A percentile compares a stretch with the other conserved stretches of the same genome.
These are phyloP conservation scores for Rhizopus microsporus DNA, from an alignment of 371 early-diverging fungal genomes.

Conservation along the genomic window DNA sequence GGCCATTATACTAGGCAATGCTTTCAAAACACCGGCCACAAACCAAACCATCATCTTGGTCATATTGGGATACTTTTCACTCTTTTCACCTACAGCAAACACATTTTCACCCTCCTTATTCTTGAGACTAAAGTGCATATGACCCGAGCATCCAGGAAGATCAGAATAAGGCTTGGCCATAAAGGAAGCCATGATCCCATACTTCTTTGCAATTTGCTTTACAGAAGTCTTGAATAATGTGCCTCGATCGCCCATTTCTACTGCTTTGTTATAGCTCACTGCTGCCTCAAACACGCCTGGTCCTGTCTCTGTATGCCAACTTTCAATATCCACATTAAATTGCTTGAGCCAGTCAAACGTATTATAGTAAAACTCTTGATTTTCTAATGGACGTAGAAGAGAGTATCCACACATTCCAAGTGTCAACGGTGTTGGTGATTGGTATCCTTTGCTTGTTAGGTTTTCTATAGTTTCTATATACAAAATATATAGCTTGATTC, in stretches of 20 bases:
- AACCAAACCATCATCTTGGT: constrained; percentile 65
- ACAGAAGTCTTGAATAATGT: constrained; percentile 77
- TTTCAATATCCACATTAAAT: constrained; percentile 73
- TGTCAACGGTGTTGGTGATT: constrained; percentile 59
- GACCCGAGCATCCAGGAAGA: constrained; percentile 84
- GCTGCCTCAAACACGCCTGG: constrained; percentile 90
- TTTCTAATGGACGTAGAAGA: constrained; percentile 67
- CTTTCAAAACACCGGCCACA: constrained; percentile 74
- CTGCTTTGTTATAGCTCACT: constrained; percentile 62
- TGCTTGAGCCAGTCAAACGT: constrained; percentile 67
- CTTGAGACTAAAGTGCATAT: constrained; percentile 76
- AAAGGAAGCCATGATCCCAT: constrained; percentile 76
- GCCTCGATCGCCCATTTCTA: constrained; percentile 75
- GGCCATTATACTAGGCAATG: constrained; percentile 75
- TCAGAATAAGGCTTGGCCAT: constrained; percentile 84
- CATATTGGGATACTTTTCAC: constrained; percentile 37
- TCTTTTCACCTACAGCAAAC: constrained; percentile 47
- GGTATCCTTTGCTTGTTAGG: constrained; percentile 59
- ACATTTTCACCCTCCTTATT: constrained; percentile 52
- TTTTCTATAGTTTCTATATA: constrained; percentile 69
- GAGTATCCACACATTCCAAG: constrained; percentile 88
- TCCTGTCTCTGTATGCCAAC: constrained; percentile 84
- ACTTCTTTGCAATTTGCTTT: constrained; percentile 74
- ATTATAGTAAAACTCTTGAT: constrained; percentile 73
- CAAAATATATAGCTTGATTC: background rate